phyloP scores from a whole-genome alignment of 305 asterid genomes.

The Fraxinus greggii region DNA sequence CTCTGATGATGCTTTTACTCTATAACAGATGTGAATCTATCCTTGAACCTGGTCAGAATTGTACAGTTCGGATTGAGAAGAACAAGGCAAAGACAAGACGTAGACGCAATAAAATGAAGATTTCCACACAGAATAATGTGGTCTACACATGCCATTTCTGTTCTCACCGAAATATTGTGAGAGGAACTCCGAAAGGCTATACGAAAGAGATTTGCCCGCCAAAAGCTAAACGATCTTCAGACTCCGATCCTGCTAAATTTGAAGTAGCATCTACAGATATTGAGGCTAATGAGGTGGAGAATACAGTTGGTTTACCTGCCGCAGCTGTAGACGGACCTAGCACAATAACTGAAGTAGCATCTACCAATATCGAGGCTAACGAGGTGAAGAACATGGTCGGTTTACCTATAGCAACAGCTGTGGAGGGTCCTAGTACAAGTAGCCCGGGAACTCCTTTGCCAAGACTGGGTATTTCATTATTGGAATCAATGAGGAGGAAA shows the following conservation, averaged over 20 bases:
- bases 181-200: conserved; percentile 56
- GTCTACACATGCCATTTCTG: conserved; percentile 68
- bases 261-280: not conserved
- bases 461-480: conserved; percentile 28
- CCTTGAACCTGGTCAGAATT: conserved; percentile 64
- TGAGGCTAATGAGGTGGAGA: conserved; percentile 4
- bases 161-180: conserved; percentile 54
- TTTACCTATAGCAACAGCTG: conserved; percentile 21
- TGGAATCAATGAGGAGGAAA: conserved; percentile 60
- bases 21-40: conserved; percentile 44
- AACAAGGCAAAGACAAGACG: conserved; percentile 33
- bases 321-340: not conserved
- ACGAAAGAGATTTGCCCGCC: conserved; percentile 41
- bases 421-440: not conserved
- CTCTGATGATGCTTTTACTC: conserved; percentile 10
- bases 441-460: conserved; percentile 46
- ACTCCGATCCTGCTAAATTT: not conserved
- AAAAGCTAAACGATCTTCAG: conserved; percentile 34
- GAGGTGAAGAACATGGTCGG: conserved; percentile 18
- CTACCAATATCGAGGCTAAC: not conserved
- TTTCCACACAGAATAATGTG: conserved; percentile 41
- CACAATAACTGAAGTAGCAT: not conserved
- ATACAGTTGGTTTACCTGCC: conserved; percentile 29
- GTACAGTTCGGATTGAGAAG: conserved; percentile 57
- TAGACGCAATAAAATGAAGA: conserved; percentile 33